phyloP scores from a whole-genome alignment of 2,329 filamentous ascomycete species.

The Diaporthe ampelina region DNA sequence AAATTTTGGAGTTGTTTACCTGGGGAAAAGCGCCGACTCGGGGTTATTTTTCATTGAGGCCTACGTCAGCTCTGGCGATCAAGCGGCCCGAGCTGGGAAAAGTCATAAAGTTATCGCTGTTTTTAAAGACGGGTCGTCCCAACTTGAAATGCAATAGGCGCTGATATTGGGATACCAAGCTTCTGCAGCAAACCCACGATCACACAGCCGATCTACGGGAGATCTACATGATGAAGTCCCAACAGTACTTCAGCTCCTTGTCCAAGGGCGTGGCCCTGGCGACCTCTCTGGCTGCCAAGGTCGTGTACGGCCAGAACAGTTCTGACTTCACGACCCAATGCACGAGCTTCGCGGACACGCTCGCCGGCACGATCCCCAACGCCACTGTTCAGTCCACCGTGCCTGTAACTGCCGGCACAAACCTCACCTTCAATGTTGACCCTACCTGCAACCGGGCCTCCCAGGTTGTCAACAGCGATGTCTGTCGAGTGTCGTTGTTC shows the following conservation, averaged over 20 bases:
- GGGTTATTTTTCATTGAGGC: slow-evolving; percentile 9
- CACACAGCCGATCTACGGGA: slow-evolving; percentile 25
- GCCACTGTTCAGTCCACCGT: slow-evolving; percentile 54
- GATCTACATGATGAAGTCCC: slow-evolving; percentile 26
- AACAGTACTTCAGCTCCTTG: slow-evolving; percentile 7
- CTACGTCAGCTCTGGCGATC: slow-evolving; percentile 21
- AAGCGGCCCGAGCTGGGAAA: background rate
- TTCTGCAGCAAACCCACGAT: slow-evolving; percentile 4
- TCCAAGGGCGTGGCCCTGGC: slow-evolving; percentile 17
- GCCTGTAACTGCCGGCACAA: slow-evolving; percentile 56
- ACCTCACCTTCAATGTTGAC: slow-evolving; percentile 54
- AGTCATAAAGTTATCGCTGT: background rate
- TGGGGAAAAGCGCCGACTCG: slow-evolving; percentile 17
- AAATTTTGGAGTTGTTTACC: slow-evolving; percentile 24
- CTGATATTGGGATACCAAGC: slow-evolving; percentile 16
- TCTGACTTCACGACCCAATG: slow-evolving; percentile 42
- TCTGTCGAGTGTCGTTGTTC: slow-evolving; percentile 50
- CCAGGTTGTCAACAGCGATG: slow-evolving; percentile 44
- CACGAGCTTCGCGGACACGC: slow-evolving; percentile 47
- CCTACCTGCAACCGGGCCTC: slow-evolving; percentile 51
- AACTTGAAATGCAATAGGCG: background rate
- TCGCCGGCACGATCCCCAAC: slow-evolving; percentile 48
- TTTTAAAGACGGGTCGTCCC: slow-evolving; percentile 19
- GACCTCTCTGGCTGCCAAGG: slow-evolving; percentile 7
- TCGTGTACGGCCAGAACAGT: slow-evolving; percentile 23